A percentile compares a stretch with the other conserved stretches of the same genome.
Conservation (phyloP, 352 stramenopile genomes). For the Thraustotheca clavata region DNA sequence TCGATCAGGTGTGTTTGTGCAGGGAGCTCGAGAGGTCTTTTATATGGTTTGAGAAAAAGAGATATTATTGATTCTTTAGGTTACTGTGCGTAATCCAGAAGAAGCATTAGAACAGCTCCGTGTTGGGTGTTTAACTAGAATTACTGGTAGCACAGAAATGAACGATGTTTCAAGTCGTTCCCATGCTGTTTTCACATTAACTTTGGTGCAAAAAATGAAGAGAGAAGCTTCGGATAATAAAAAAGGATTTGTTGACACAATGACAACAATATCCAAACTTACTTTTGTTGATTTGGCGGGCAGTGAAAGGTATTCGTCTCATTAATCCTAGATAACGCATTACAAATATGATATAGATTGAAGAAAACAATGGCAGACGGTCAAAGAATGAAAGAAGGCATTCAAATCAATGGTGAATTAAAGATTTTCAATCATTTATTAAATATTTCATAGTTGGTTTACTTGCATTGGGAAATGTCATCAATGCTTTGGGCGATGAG, state of each 20-base stretch:
- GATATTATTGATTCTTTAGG: constrained; percentile 25
- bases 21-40: constrained; percentile 60
- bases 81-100: constrained; percentile 40
- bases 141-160: constrained; percentile 82
- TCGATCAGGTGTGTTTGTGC: constrained; percentile 63
- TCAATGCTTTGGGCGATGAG: constrained; percentile 78
- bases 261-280: constrained; percentile 56
- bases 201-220: constrained; percentile 43
- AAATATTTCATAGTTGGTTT: constrained; percentile 37
- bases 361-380: constrained; percentile 81
- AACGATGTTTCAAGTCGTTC: constrained; percentile 84
- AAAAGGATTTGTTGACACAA: constrained; percentile 17
- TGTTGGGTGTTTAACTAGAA: constrained; percentile 54
- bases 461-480: constrained; percentile 78
- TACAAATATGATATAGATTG: constrained; percentile 27
- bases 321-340: not conserved
- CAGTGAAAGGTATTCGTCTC: constrained; percentile 40
- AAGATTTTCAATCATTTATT: not conserved
- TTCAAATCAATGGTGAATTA: constrained; percentile 62
- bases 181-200: constrained; percentile 82
- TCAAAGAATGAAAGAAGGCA: constrained; percentile 82
- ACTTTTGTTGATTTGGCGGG: constrained; percentile 84
- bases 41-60: not conserved
- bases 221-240: constrained; percentile 22
- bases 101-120: constrained; percentile 76